Base-by-base conservation (phyloP, 148 eudicot genomes). In the Talinum fruticosum region DNA sequence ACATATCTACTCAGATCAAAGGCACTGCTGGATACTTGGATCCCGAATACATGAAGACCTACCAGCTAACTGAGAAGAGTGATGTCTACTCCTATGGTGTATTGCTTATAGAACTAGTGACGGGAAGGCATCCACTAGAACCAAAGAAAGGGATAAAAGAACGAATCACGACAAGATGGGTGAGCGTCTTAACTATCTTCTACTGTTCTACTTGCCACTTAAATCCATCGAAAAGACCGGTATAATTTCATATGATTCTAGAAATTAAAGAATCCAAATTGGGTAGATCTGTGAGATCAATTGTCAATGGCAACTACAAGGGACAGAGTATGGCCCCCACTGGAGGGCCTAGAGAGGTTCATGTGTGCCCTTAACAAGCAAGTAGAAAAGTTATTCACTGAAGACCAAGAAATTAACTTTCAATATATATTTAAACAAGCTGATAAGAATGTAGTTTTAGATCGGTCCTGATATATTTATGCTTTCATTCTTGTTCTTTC, bases 81-180 rank as follows among this genome's bases (percentile, higher is more conserved):
- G 97, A 93, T 84, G 95, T 93, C 47, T 93, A 89, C 84, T 90
- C 95, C 45, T 93, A 89, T 77, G 97, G 97, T 51, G 86, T 90
- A 61, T 64, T 93, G 76, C 95, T 93, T 57, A 82, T 90, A 18
- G 97, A 93, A 72, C 76, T 93, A 54, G 83, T 89, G 36, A 89
- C 95, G 1, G 97, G 93, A 76, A 83, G 97, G 57, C 80, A 73
- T 51, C 97, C 95, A 21, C 71, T 89, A 23, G 93, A 93, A 65
- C 82, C 86, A 36, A 79, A 76, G 30, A 85, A 76, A 81, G 69
- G 82, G 10, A 29, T 72, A 19, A 85, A 83, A 68, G 95, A 93
- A 80, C 84, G 88, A 71, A 21, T 82, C 10, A 93, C 95, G 15
- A 61, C 67, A 41, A 83, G 57, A 86, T 93, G 97, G 97, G 97